These are phyloP conservation scores for Plantago ovata DNA, from an alignment of 257 asterid species.

Conservation along the genomic window DNA sequence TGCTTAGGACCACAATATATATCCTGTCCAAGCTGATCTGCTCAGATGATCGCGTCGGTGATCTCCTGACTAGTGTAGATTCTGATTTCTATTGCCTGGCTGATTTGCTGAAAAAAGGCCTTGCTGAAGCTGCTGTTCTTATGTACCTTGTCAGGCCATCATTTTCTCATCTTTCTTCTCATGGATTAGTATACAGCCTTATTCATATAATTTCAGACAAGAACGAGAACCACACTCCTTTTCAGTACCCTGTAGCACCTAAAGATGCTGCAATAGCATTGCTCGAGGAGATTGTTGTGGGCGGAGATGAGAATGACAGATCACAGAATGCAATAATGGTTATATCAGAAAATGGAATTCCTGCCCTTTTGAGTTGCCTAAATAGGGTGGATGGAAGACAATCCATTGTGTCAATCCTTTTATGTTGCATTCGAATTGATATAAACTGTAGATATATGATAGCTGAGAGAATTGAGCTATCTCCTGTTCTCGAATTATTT, in stretches of 20 bases:
- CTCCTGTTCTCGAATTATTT: conserved; percentile 66
- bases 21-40: conserved; percentile 55
- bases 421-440: conserved; percentile 60
- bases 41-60: conserved; percentile 46
- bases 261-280: conserved; percentile 69
- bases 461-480: conserved; percentile 55
- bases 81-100: conserved; percentile 68
- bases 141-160: conserved; percentile 60
- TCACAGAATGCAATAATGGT: conserved; percentile 33
- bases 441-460: conserved; percentile 44
- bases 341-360: conserved; percentile 47
- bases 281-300: conserved; percentile 59
- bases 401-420: conserved; percentile 42
- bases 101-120: conserved; percentile 63
- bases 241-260: conserved; percentile 47
- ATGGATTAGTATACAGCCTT: conserved; percentile 41
- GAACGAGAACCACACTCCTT: conserved; percentile 36
- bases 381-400: conserved; percentile 46
- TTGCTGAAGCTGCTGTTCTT: conserved; percentile 61
- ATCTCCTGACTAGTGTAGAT: conserved; percentile 57
- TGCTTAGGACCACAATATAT: conserved; percentile 49
- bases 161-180: conserved; percentile 52
- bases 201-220: conserved; percentile 42
- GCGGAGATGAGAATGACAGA: conserved; percentile 58
- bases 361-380: conserved; percentile 59